Evolutionary conservation across 345 rosid genomes (phyloP), one percentile per base, ranked within the genome.

Genomic region (Lagerstroemia speciosa): DNA sequence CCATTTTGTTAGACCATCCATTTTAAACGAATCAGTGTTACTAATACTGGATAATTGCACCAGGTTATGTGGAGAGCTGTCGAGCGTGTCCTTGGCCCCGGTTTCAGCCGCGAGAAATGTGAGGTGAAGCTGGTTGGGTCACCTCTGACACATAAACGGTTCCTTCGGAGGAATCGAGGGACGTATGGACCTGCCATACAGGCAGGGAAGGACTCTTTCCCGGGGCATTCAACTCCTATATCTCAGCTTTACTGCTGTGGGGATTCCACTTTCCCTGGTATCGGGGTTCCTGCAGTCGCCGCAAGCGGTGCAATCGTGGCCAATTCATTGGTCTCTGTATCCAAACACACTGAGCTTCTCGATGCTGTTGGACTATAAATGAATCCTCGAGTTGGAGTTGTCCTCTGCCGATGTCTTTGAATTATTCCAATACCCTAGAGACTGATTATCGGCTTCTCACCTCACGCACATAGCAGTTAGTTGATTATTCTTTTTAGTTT

Each of bases 291-390:
- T 31, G 98, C 97, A 22, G 92, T 93, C 63, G 96, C 96, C 52
- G 96, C 97, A 48, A 89, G 98, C 61, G 97, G 98, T 2, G 94
- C 97, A 29, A 93, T 90, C 63, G 97, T 93, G 58, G 98, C 96
- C 4, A 93, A 89, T 74, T 87, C 98, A 3, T 77, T 89, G 15
- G 96, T 90, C 57, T 75, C 96, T 0, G 97, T 93, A 30, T 72
- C 88, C 67, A 81, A 87, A 70, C 98, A 93, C 78, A 82, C 92
- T 0, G 81, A 90, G 80, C 96, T 90, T 71, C 93, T 92, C 46
- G 94, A 92, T 69, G 98, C 98, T 53, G 82, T 89, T 45, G 96
- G 96, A 55, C 79, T 92, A 24, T 92, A 55, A 75, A 41, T 5
- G 22, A n/a, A 8, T 24, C 60, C 0, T 24, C 26, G 8, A 24